These are phyloP conservation scores for Eimeria sp. DNA, from an alignment of 169 alveolate genomes.

Conservation along the genomic window DNA sequence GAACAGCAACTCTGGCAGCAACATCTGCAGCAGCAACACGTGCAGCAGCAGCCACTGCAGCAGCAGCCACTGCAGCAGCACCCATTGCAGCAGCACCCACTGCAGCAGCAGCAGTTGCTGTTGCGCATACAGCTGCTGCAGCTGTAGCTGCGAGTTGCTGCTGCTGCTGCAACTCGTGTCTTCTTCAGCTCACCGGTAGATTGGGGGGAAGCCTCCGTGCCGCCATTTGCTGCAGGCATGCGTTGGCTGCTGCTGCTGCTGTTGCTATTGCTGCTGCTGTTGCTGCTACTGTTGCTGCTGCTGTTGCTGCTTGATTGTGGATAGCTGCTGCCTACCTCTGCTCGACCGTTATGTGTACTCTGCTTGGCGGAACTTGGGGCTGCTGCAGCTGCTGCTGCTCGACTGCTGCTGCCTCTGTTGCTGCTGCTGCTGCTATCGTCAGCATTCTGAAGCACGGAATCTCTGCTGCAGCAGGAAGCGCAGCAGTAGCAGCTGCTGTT, in stretches of 20 bases:
- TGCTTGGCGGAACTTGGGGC: background rate
- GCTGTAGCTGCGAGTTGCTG: background rate
- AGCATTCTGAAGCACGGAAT: background rate
- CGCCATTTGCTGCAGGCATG: background rate
- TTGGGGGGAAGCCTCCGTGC: background rate
- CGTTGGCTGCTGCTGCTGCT: background rate
- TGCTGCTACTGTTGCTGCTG: background rate
- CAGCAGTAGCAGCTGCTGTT: too few relatives aligned
- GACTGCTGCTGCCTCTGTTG: background rate
- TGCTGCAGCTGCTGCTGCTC: conserved; percentile 23
- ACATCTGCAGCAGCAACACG: too few relatives aligned
- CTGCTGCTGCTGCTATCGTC: background rate
- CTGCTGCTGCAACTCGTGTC: background rate
- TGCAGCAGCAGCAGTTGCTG: too few relatives aligned
- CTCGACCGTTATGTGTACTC: too few relatives aligned
- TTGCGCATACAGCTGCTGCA: too few relatives aligned
- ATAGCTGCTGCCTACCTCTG: too few relatives aligned
- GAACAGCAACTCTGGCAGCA: background rate
- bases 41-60: too few relatives aligned
- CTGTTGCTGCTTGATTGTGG: background rate
- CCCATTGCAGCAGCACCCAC: too few relatives aligned
- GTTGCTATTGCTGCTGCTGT: background rate
- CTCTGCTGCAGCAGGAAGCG: background rate
- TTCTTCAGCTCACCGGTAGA: background rate
- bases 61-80: too few relatives aligned